These are phyloP conservation scores for Melastoma candidum DNA, from an alignment of 441 rosid genomes.

Conservation along the genomic window DNA sequence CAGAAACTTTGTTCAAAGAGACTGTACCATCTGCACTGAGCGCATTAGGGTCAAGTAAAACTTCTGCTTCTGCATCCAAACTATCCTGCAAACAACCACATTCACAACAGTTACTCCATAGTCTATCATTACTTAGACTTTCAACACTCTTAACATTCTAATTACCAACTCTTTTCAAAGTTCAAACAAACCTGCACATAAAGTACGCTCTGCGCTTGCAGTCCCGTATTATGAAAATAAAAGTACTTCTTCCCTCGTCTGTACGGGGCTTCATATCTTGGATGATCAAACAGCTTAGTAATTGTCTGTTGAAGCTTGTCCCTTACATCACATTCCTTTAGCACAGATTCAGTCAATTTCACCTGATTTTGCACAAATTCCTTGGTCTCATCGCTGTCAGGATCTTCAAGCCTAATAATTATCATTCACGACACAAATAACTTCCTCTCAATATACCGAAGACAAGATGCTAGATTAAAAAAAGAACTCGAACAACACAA, in stretches of 20 bases:
- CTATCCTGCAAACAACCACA: constrained; percentile 35
- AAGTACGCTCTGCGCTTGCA: constrained; percentile 72
- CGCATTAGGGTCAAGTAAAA: constrained; percentile 79
- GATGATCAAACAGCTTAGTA: constrained; percentile 61
- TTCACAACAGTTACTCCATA: neutral
- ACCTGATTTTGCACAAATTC: constrained; percentile 66
- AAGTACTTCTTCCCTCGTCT: constrained; percentile 70
- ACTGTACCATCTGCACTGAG: constrained; percentile 89
- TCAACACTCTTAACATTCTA: neutral
- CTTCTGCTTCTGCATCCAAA: constrained; percentile 62
- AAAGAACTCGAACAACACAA: neutral
- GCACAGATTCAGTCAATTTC: constrained; percentile 57
- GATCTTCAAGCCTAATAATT: constrained; percentile 73
- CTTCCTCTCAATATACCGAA: neutral
- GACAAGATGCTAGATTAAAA: neutral
- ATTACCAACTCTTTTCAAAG: neutral
- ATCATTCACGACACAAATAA: neutral
- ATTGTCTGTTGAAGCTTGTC: constrained; percentile 54
- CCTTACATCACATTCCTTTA: constrained; percentile 46
- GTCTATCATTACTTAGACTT: neutral
- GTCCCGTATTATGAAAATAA: constrained; percentile 76
- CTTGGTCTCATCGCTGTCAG: constrained; percentile 72
- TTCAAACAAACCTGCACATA: constrained; percentile 51
- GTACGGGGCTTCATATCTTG: constrained; percentile 61
- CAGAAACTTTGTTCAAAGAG: constrained; percentile 37